Base-by-base conservation (phyloP, 2,329 filamentous ascomycete species). In the Aspergillus texensis region DNA sequence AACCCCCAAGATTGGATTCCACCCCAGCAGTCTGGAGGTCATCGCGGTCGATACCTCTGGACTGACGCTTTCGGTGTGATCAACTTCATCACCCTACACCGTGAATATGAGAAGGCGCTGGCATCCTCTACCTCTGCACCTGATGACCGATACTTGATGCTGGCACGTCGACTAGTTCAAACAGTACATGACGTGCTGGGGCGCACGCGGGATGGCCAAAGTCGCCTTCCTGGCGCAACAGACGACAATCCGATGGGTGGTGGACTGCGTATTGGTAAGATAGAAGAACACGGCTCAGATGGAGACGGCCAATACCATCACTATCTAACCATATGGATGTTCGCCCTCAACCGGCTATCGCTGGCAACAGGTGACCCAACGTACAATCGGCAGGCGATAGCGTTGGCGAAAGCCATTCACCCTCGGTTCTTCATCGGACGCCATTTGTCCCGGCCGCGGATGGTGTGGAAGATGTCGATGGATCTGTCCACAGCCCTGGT, bases 321-420 rank as follows among this genome's bases (percentile, higher is more conserved):
- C 68, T 88, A 88, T 66, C 76, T 88, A 24, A 88, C 85, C 0
- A 70, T 88, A 6, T 89, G 86, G 86, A 87, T 88, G 85, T 88
- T 87, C 70, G 85, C 86, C 2, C 77, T 88, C 5, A 87, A 86
- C 68, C 78, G 86, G 1, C 75, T 87, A 46, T 78, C 83, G 0
- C 64, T 82, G 41, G 85, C 83, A 3, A 80, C 81, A 0, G 76
- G 76, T 0, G 80, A 86, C 26, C 67, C 71, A 11, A 68, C 64
- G 9, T 88, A 82, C 65, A 87, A 87, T 65, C 73, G 77, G 32
- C 77, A 83, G 57, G 86, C 85, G 0, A 77, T 86, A 3, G 75
- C 82, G 62, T 74, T 88, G 12, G 85, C 84, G 6, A 78, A 78
- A 65, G 81, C 83, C 0, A 82, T 86, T 10, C 85, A 88, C 62